Evolutionary conservation across 768 basidiomycete genomes (phyloP).

Genomic region (Phlebiopsis flavidoalba): DNA sequence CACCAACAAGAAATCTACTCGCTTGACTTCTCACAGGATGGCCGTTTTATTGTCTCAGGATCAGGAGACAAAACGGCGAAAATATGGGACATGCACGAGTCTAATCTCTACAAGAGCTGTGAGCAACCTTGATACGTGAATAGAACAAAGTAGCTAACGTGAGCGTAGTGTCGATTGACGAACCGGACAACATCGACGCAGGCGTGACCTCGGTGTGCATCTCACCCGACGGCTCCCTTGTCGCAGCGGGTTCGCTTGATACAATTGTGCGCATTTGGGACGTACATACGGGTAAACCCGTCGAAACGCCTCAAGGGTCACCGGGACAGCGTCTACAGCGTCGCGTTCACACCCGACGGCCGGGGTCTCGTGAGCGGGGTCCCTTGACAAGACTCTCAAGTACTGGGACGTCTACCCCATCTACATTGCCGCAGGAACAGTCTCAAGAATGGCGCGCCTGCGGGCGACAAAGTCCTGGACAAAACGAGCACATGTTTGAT

Average conservation of each 20-base stretch:
- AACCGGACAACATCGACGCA: constrained; percentile 48
- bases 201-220: constrained; percentile 59
- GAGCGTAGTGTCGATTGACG: constrained; percentile 35
- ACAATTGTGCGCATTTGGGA: constrained; percentile 74
- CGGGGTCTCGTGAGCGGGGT: constrained; percentile 85
- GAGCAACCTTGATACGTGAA: not conserved
- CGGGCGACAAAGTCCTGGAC: constrained; percentile 43
- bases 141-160: not conserved
- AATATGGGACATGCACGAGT: constrained; percentile 53
- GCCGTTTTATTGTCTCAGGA: constrained; percentile 82
- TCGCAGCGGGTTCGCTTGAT: constrained; percentile 57
- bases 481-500: constrained; percentile 60
- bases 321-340: constrained; percentile 59
- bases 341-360: constrained; percentile 91
- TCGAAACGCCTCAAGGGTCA: constrained; percentile 57
- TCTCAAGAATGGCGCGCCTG: constrained; percentile 12
- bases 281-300: constrained; percentile 46
- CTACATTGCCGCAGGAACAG: constrained; percentile 15
- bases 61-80: constrained; percentile 71
- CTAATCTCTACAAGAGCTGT: constrained; percentile 25
- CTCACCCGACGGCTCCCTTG: constrained; percentile 52
- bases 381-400: constrained; percentile 61
- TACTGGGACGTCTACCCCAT: constrained; percentile 51
- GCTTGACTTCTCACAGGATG: constrained; percentile 86
- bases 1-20: constrained; percentile 94